phyloP scores from a whole-genome alignment of 139 green algal genomes.

The Micractinium sp. region DNA sequence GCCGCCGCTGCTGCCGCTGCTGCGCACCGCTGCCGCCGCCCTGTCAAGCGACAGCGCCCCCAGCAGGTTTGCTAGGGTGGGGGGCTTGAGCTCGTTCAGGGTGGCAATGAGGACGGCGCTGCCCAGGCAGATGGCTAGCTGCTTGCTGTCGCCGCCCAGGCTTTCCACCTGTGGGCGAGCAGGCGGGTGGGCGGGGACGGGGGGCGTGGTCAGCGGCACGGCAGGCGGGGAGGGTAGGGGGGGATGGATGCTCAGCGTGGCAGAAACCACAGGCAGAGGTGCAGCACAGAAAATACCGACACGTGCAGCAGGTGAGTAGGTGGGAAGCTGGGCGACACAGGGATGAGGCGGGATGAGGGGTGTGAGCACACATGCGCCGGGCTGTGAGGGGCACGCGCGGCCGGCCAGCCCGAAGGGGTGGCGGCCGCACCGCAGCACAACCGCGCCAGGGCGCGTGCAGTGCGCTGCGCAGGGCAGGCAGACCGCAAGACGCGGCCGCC shows the following conservation, averaged over 20 bases:
- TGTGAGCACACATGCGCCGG: constrained; percentile 8
- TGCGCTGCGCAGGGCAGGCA: neutral
- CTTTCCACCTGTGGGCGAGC: neutral
- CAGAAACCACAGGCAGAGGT: neutral
- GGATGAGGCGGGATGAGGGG: no score
- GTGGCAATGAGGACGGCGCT: constrained; percentile 2
- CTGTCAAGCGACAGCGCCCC: constrained; percentile 17
- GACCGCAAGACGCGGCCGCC: constrained; percentile 32
- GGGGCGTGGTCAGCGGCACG: neutral
- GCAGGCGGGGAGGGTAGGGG: neutral
- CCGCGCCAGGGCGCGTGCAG: neutral
- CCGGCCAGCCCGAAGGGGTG: neutral
- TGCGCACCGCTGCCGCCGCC: neutral
- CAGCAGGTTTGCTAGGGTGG: constrained; percentile 40
- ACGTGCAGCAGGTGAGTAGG: no score
- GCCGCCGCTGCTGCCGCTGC: constrained; percentile 5
- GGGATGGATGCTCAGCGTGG: neutral
- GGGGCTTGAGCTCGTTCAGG: constrained; percentile 7
- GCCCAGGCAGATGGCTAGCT: constrained; percentile 19
- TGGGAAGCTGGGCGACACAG: no score
- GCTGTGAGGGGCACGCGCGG: neutral
- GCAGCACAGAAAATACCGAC: no score
- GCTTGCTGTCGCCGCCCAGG: constrained; percentile 7
- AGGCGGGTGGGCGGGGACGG: neutral
- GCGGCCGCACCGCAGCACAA: neutral